Conservation (phyloP, 495 filamentous ascomycete genomes). For the Corynascus novoguineensis region DNA sequence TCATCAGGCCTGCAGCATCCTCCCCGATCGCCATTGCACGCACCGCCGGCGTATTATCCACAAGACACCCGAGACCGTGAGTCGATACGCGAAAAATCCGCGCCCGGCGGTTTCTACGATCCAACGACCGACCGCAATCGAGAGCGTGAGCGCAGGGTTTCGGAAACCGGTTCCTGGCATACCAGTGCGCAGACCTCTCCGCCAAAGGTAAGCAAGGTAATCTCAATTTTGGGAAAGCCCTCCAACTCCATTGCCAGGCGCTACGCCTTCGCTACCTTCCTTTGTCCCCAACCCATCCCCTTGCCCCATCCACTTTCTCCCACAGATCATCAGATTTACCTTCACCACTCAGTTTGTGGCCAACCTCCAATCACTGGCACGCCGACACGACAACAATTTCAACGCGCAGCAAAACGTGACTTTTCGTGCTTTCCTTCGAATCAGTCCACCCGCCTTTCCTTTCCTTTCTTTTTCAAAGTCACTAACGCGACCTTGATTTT, state of each 20-base stretch:
- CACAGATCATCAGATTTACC: not conserved
- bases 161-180: conserved; percentile 38
- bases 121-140: conserved; percentile 45
- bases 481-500: conserved; percentile 26
- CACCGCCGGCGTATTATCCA: conserved; percentile 30
- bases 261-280: not conserved
- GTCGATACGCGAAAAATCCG: conserved; percentile 39
- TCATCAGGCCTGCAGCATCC: conserved; percentile 20
- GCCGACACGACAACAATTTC: conserved; percentile 1
- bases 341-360: not conserved
- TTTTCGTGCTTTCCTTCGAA: not conserved
- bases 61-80: conserved; percentile 31
- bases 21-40: conserved; percentile 31
- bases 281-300: conserved; percentile 8
- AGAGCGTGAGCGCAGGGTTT: conserved; percentile 36
- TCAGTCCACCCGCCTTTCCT: not conserved
- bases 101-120: conserved; percentile 50
- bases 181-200: conserved; percentile 32
- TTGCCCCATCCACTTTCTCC: not conserved
- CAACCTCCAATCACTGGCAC: not conserved
- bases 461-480: not conserved
- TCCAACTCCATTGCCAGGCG: conserved; percentile 7
- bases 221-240: conserved; percentile 19
- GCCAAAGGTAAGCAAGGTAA: conserved; percentile 36
- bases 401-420: conserved; percentile 2